Evolutionary conservation across 148 eudicot genomes (phyloP).

Genomic region (Rhododendron mucronatum): DNA sequence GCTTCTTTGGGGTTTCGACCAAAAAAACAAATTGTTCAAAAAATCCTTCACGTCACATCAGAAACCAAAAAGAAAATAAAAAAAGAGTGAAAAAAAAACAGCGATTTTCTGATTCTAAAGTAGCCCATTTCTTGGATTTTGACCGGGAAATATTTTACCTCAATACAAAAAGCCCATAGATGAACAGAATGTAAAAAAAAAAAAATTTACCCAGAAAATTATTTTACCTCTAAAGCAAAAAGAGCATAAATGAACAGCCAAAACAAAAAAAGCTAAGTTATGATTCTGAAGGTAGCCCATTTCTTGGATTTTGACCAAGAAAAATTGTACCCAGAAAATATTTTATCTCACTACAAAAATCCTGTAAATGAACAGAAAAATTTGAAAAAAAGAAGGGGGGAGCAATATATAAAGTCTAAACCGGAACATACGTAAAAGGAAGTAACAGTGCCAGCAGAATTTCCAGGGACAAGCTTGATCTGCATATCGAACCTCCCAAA

Average conservation of each 20-base stretch:
- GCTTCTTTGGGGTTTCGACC: not conserved
- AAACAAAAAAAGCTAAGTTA: not conserved
- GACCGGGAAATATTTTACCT: not conserved
- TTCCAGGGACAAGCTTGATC: constrained; percentile 29
- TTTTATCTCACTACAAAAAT: not conserved
- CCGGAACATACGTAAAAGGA: constrained; percentile 22
- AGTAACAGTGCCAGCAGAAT: constrained; percentile 38
- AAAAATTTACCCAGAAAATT: too few relatives aligned
- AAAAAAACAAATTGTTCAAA: not conserved
- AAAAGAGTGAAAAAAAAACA: not conserved
- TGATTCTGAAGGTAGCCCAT: not conserved
- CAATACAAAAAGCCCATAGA: not conserved
- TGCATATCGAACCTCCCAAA: constrained; percentile 31
- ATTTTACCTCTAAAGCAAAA: too few relatives aligned
- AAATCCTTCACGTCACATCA: not conserved
- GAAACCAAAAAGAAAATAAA: not conserved
- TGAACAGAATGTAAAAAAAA: not conserved
- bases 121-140: not conserved
- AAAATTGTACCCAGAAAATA: not conserved
- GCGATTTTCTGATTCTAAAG: not conserved
- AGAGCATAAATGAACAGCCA: too few relatives aligned
- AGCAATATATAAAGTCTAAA: too few relatives aligned
- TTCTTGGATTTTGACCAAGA: not conserved
- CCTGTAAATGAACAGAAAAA: not conserved
- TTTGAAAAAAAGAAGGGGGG: not conserved